Evolutionary conservation across 1,284 basidiomycete genomes (phyloP).

Genomic region (Marasmius sp.): DNA sequence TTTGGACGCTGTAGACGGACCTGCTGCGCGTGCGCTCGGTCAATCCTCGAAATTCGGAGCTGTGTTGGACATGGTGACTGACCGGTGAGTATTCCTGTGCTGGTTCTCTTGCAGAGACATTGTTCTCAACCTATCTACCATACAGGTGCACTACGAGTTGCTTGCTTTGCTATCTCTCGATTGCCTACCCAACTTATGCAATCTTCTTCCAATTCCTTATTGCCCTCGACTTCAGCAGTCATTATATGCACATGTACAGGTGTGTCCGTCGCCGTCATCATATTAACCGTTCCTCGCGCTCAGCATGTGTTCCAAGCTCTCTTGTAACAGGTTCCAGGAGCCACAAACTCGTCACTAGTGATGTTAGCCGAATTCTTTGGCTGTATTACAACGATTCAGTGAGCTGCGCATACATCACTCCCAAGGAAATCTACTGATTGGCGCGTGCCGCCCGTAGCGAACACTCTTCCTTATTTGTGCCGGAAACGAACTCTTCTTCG

Average conservation of each 20-base stretch:
- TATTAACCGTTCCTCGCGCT: slow-evolving; percentile 4
- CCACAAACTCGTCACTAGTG: slow-evolving; percentile 90
- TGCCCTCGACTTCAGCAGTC: slow-evolving; percentile 95
- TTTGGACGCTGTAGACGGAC: slow-evolving; percentile 94
- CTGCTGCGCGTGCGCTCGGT: slow-evolving; percentile 85
- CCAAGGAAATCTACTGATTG: neutral
- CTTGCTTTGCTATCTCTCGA: slow-evolving; percentile 91
- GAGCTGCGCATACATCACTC: slow-evolving; percentile 30
- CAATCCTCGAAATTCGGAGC: slow-evolving; percentile 97
- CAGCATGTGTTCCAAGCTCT: slow-evolving; percentile 55
- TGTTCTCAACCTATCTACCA: neutral
- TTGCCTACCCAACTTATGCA: slow-evolving; percentile 82
- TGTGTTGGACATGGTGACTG: slow-evolving; percentile 99
- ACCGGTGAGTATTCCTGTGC: slow-evolving; percentile 63
- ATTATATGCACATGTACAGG: slow-evolving; percentile 99
- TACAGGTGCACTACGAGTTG: slow-evolving; percentile 93
- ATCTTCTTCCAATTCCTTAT: slow-evolving; percentile 94
- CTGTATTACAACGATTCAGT: slow-evolving; percentile 94
- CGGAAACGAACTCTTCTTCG: slow-evolving; percentile 97
- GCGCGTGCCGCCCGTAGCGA: slow-evolving; percentile 41
- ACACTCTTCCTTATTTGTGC: slow-evolving; percentile 94
- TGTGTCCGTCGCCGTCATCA: slow-evolving; percentile 33
- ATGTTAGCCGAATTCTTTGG: slow-evolving; percentile 90
- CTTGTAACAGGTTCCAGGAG: slow-evolving; percentile 90
- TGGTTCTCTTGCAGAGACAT: neutral